Evolutionary conservation across 1,284 basidiomycete genomes (phyloP).

Genomic region (Ustilago esculenta): DNA sequence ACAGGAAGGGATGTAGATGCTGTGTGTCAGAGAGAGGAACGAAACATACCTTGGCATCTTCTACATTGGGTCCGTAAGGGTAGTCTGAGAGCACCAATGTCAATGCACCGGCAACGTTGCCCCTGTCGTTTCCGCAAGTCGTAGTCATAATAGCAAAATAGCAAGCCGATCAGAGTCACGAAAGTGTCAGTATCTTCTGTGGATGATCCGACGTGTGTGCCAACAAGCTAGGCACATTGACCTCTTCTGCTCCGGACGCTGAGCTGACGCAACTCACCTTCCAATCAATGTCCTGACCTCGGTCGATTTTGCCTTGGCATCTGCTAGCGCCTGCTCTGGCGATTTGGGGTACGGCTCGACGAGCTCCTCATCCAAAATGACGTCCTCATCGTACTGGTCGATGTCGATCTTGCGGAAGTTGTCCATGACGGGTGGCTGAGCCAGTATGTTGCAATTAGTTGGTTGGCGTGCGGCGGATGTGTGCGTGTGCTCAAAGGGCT

Average conservation of each 20-base stretch:
- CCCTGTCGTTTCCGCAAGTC: slow-evolving; percentile 26
- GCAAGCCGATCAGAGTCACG: too few relatives aligned
- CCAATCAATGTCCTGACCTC: slow-evolving; percentile 75
- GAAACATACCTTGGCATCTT: slow-evolving; percentile 57
- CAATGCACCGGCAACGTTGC: slow-evolving; percentile 58
- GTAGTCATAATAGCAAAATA: not conserved
- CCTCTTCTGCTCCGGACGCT: not conserved
- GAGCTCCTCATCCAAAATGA: slow-evolving; percentile 78
- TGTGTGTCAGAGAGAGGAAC: not conserved
- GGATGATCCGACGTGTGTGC: too few relatives aligned
- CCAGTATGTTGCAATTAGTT: too few relatives aligned
- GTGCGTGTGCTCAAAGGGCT: too few relatives aligned
- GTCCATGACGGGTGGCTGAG: too few relatives aligned
- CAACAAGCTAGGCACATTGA: too few relatives aligned
- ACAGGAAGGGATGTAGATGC: too few relatives aligned
- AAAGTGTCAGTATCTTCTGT: too few relatives aligned
- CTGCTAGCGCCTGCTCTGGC: slow-evolving; percentile 77
- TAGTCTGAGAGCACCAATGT: slow-evolving; percentile 51
- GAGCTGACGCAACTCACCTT: slow-evolving; percentile 47
- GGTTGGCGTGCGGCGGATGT: too few relatives aligned
- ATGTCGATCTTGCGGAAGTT: slow-evolving; percentile 91
- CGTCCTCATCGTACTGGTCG: slow-evolving; percentile 91
- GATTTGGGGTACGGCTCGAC: slow-evolving; percentile 86
- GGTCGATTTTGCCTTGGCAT: slow-evolving; percentile 78
- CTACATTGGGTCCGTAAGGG: slow-evolving; percentile 55